These are phyloP conservation scores for Daldinia decipiens DNA, from an alignment of 495 filamentous ascomycete species.

Conservation along the genomic window DNA sequence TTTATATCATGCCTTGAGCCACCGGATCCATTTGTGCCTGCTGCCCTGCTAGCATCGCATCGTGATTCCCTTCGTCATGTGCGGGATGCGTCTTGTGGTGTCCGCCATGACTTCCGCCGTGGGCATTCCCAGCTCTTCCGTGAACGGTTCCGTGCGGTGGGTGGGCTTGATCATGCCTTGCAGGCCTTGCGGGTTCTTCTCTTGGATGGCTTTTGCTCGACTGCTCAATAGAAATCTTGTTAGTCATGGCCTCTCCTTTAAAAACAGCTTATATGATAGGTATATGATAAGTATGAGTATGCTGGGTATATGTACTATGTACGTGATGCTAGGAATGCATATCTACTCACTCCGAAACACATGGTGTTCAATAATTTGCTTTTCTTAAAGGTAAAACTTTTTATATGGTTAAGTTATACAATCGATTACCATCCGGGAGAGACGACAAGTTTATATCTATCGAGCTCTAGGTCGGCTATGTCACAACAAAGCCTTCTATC, in stretches of 20 bases:
- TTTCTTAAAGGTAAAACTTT: not conserved
- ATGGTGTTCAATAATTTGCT: not conserved
- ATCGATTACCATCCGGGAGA: not conserved
- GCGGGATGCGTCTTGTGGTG: not conserved
- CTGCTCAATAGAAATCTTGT: not conserved
- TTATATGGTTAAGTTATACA: not conserved
- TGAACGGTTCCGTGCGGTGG: not conserved
- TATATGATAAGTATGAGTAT: not conserved
- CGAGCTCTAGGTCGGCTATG: not conserved
- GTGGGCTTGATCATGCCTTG: not conserved
- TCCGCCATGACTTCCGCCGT: constrained; percentile 3
- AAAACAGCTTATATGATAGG: not conserved
- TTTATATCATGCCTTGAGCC: not conserved
- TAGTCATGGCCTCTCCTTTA: not conserved
- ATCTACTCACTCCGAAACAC: constrained; percentile 8
- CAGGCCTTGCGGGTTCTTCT: constrained; percentile 10
- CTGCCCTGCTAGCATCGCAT: not conserved
- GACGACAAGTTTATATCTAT: not conserved
- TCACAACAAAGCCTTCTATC: not conserved
- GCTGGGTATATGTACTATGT: not conserved
- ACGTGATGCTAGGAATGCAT: not conserved
- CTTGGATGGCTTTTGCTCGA: not conserved
- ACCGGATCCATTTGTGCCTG: not conserved
- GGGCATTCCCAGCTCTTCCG: not conserved
- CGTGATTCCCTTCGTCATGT: constrained; percentile 13